Base-by-base conservation (phyloP, 106 monocot genomes). In the Narthecium ossifragum region DNA sequence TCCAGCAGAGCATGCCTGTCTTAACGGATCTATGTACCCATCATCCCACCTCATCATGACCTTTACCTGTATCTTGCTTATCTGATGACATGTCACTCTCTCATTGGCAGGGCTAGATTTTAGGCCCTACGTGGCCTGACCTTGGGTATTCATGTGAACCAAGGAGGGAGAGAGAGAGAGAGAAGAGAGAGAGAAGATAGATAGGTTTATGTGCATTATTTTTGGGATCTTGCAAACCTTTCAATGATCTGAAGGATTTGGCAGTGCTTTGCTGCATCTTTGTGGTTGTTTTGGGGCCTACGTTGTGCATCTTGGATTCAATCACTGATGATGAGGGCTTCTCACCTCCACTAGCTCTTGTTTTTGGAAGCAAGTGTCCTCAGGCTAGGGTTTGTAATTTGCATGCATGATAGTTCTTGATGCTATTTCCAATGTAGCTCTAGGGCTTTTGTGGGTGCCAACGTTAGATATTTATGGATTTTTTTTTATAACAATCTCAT, bases 281-380 rank as follows among this genome's bases (percentile, higher is more conserved):
- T 74, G 74, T 68, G 79, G 74, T 27, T 36, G 32, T 26, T 57
- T 63, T 57, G 34, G 26, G 55, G 38, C 64, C 33, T 60, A 79
- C 79, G 79, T 79, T 70, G 73, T 53, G 59, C 37, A 29, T 28
- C 46, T 64, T 23, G 12, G 13, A 34, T 79, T 79, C 79, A 79
- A 37, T 46, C 79, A 54, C 40, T 65, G 49, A 48, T 54, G 74
- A 74, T 79, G 40, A 66, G 30, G 57, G n/a, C n/a, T n/a, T n/a
- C n/a, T n/a, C n/a, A n/a, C n/a, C n/a, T n/a, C n/a, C n/a, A n/a
- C n/a, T n/a, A n/a, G n/a, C n/a, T n/a, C n/a, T n/a, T n/a, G n/a
- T n/a, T n/a, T n/a, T n/a, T n/a, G n/a, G n/a, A n/a, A n/a, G n/a
- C n/a, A n/a, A n/a, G n/a, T n/a, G n/a, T n/a, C n/a, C n/a, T n/a